A percentile compares a stretch with the other conserved stretches of the same genome.
phyloP scores from a whole-genome alignment of 306 rosid genomes.

The Cucurbita ficifolia region DNA sequence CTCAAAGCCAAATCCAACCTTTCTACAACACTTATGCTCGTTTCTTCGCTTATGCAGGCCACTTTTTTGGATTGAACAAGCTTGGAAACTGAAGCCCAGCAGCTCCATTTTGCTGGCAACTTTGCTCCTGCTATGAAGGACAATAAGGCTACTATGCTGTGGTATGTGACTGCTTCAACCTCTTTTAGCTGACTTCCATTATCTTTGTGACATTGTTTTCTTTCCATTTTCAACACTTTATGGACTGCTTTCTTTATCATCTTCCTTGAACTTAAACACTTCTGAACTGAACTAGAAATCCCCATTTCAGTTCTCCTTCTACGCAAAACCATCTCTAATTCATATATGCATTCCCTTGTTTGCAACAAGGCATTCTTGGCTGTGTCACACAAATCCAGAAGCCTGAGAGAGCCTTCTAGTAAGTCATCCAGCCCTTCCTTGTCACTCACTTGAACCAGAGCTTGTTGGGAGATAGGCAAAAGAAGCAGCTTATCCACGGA shows the following conservation, averaged over 20 bases:
- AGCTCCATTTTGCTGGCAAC: neutral
- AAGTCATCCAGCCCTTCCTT: neutral
- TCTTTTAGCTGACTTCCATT: conserved; percentile 2
- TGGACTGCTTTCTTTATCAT: conserved; percentile 9
- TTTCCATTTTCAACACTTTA: conserved; percentile 10
- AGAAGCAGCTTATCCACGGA: conserved; percentile 11
- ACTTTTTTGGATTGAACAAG: conserved; percentile 16
- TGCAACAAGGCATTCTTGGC: conserved; percentile 10
- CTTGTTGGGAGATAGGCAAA: conserved; percentile 8
- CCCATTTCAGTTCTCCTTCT: conserved; percentile 10
- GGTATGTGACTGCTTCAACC: conserved; percentile 6
- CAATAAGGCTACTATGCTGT: conserved; percentile 8
- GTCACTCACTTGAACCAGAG: neutral
- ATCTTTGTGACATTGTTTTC: neutral
- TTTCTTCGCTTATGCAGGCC: neutral
- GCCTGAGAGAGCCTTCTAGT: conserved; percentile 15
- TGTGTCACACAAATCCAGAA: conserved; percentile 12
- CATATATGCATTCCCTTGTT: conserved; percentile 13
- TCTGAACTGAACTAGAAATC: neutral
- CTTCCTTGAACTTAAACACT: conserved; percentile 10
- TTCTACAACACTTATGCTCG: neutral
- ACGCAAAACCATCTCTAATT: conserved; percentile 8
- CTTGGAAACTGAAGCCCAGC: conserved; percentile 16
- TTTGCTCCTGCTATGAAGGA: conserved; percentile 6
- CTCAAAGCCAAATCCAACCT: conserved; percentile 4